A percentile compares a stretch with the other conserved stretches of the same genome.
Conservation (phyloP, 306 rosid genomes). For the Clitoria ternatea region DNA sequence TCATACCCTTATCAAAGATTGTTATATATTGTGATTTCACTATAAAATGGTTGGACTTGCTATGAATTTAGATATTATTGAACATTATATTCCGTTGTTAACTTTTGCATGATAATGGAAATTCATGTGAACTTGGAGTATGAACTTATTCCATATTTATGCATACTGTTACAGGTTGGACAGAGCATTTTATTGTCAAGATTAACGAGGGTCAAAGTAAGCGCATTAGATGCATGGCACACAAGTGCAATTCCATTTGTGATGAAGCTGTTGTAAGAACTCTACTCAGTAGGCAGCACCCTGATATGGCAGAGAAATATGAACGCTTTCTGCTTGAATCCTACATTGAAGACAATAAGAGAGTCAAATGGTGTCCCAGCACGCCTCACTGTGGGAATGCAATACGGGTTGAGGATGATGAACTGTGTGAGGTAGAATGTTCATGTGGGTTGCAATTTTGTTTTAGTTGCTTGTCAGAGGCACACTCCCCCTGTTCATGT, state of each 20-base stretch:
- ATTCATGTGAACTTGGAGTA: not conserved
- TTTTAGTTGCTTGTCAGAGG: slow-evolving; percentile 70
- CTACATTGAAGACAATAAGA: slow-evolving; percentile 89
- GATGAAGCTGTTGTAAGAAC: slow-evolving; percentile 72
- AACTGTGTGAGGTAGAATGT: slow-evolving; percentile 88
- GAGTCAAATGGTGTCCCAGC: slow-evolving; percentile 98
- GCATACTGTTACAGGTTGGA: slow-evolving; percentile 64
- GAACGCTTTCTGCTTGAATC: slow-evolving; percentile 95
- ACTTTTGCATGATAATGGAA: not conserved
- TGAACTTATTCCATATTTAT: not conserved
- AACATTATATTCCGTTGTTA: not conserved
- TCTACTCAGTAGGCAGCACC: slow-evolving; percentile 53
- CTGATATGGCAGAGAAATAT: slow-evolving; percentile 81
- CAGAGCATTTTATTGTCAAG: slow-evolving; percentile 77
- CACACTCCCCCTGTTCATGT: slow-evolving; percentile 98
- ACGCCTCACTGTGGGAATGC: slow-evolving; percentile 96
- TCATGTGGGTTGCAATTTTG: slow-evolving; percentile 91
- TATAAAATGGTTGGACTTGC: not conserved
- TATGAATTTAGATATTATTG: not conserved
- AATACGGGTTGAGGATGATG: slow-evolving; percentile 75
- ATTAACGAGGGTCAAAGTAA: slow-evolving; percentile 96
- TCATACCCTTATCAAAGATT: not conserved
- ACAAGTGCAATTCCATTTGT: slow-evolving; percentile 85
- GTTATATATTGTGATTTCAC: not conserved
- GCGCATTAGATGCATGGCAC: slow-evolving; percentile 88